Conservation (phyloP, 1,284 basidiomycete species). For the Ustilago esculenta region DNA sequence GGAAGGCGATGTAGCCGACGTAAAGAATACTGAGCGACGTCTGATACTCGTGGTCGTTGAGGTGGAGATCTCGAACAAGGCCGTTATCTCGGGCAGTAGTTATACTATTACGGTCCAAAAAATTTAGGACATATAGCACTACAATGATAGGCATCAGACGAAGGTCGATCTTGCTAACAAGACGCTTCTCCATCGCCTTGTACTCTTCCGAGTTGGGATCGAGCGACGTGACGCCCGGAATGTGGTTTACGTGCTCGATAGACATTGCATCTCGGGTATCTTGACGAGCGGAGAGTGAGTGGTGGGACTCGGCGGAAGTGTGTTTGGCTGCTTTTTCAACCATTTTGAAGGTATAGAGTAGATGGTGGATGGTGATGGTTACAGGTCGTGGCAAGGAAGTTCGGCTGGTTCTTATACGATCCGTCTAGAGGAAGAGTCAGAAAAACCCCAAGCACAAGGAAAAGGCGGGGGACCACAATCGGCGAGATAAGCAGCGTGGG, state of each 20-base stretch:
- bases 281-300: not conserved
- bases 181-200: constrained; percentile 28
- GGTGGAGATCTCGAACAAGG: constrained; percentile 56
- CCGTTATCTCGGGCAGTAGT: constrained; percentile 43
- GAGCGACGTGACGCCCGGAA: constrained; percentile 6
- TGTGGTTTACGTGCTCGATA: constrained; percentile 9
- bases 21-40: constrained; percentile 79
- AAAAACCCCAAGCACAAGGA: too few relatives aligned
- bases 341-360: constrained; percentile 3
- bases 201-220: constrained; percentile 37
- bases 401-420: too few relatives aligned
- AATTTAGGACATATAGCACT: constrained; percentile 33
- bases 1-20: constrained; percentile 81
- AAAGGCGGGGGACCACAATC: too few relatives aligned
- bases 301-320: not conserved
- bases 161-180: constrained; percentile 51
- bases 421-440: too few relatives aligned
- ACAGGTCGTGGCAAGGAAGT: too few relatives aligned
- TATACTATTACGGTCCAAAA: constrained; percentile 27
- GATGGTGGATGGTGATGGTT: too few relatives aligned
- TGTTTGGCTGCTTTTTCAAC: constrained; percentile 11
- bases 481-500: too few relatives aligned
- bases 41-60: constrained; percentile 48
- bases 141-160: constrained; percentile 29
- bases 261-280: constrained; percentile 27